These are phyloP conservation scores for Clausena lansium DNA, from an alignment of 345 rosid genomes.

Conservation along the genomic window DNA sequence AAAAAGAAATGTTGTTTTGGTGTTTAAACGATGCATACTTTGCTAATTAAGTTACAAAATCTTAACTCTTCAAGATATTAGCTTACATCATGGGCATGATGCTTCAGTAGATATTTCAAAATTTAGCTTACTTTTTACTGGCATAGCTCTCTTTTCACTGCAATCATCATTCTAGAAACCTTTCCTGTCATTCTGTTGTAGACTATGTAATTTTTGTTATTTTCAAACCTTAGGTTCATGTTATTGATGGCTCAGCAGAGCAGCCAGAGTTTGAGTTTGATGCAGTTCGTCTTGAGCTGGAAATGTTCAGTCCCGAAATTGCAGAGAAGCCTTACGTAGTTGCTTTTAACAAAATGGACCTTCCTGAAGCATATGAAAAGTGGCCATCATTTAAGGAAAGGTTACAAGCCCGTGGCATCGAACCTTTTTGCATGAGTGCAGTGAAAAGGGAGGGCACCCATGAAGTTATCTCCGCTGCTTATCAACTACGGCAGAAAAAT, in stretches of 20 bases:
- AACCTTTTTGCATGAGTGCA: constrained; percentile 85
- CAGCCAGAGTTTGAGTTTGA: constrained; percentile 91
- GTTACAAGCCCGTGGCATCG: constrained; percentile 63
- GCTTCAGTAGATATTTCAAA: not conserved
- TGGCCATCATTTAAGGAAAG: constrained; percentile 68
- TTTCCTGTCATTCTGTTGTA: not conserved
- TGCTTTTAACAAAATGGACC: constrained; percentile 92
- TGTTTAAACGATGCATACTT: not conserved
- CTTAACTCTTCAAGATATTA: not conserved
- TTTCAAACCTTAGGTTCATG: constrained; percentile 62
- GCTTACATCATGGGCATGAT: not conserved
- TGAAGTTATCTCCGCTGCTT: constrained; percentile 67
- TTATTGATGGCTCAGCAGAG: constrained; percentile 79
- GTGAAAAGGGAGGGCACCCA: constrained; percentile 72
- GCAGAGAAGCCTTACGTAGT: constrained; percentile 80
- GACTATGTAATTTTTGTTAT: constrained; percentile 12
- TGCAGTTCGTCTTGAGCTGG: constrained; percentile 92
- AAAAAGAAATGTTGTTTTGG: not conserved
- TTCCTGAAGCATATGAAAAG: constrained; percentile 75
- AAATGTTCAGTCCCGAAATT: constrained; percentile 80
- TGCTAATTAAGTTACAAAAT: not conserved
- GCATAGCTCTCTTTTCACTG: constrained; percentile 1
- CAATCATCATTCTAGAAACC: not conserved
- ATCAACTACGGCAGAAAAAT: constrained; percentile 54
- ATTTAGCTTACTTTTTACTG: not conserved